Evolutionary conservation across 148 eudicot genomes (phyloP).

Genomic region (Cornus florida): DNA sequence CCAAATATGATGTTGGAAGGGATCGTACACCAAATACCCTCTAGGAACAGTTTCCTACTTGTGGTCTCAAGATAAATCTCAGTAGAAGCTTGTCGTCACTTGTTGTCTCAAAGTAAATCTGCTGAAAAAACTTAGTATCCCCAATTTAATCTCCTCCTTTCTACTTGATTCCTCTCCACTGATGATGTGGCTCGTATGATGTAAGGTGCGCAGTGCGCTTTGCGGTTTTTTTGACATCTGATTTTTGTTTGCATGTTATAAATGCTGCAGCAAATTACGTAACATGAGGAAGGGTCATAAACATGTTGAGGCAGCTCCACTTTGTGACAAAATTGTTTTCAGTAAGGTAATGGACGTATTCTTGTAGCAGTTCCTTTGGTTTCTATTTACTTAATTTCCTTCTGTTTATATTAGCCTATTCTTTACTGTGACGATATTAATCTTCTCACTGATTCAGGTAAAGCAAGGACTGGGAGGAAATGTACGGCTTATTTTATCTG

Average conservation of each 20-base stretch:
- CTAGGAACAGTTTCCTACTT: too few relatives aligned
- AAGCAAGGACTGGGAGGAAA: slow-evolving; percentile 87
- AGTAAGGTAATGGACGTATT: slow-evolving; percentile 54
- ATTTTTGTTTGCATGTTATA: slow-evolving; percentile 3
- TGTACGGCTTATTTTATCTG: slow-evolving; percentile 86
- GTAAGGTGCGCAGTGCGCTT: neutral
- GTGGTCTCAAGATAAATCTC: too few relatives aligned
- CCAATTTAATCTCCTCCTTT: too few relatives aligned
- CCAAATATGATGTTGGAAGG: too few relatives aligned
- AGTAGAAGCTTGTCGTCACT: too few relatives aligned
- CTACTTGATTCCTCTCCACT: too few relatives aligned
- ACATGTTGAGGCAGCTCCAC: slow-evolving; percentile 75
- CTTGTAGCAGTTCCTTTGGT: slow-evolving; percentile 5
- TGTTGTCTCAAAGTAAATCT: too few relatives aligned
- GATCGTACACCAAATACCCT: too few relatives aligned
- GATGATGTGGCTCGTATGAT: neutral
- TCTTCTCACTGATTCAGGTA: slow-evolving; percentile 45
- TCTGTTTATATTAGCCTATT: neutral
- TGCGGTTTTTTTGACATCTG: slow-evolving; percentile 1
- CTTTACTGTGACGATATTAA: neutral
- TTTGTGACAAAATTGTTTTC: slow-evolving; percentile 82
- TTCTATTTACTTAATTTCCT: neutral
- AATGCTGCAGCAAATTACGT: slow-evolving; percentile 64
- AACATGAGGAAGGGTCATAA: slow-evolving; percentile 70
- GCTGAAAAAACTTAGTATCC: too few relatives aligned